Evolutionary conservation across 2,329 filamentous ascomycete species (phyloP).

Genomic region (Trichoderma sp.): DNA sequence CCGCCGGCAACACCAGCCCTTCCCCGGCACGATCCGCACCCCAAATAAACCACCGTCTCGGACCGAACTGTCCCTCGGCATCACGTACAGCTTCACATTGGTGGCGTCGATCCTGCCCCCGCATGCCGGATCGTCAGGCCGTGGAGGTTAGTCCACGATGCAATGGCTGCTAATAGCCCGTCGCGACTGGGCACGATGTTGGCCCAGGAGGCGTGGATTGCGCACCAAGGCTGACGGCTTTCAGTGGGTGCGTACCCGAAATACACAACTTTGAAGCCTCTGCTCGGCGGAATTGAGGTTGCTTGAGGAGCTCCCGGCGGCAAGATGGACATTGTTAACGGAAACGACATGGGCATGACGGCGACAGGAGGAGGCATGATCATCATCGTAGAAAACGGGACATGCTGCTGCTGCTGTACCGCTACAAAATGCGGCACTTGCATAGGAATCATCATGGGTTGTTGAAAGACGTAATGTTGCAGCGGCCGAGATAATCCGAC

Average conservation of each 20-base stretch:
- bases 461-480: background rate
- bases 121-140: background rate
- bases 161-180: background rate
- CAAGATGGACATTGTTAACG: background rate
- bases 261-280: background rate
- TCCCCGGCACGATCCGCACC: background rate
- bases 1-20: constrained; percentile 20
- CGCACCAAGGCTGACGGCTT: background rate
- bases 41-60: background rate
- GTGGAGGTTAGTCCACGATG: background rate
- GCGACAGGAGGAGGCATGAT: background rate
- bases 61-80: background rate
- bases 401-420: background rate
- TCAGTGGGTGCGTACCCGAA: background rate
- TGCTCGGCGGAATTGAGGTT: background rate
- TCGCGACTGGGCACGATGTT: background rate
- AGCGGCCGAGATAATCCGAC: background rate
- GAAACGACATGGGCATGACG: too few species aligned
- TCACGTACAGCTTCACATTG: background rate
- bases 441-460: background rate
- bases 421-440: background rate
- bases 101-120: background rate
- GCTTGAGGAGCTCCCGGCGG: background rate
- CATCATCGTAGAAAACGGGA: background rate
- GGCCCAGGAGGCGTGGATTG: background rate